phyloP scores from a whole-genome alignment of 148 eudicot species.

The Cornus suecica region DNA sequence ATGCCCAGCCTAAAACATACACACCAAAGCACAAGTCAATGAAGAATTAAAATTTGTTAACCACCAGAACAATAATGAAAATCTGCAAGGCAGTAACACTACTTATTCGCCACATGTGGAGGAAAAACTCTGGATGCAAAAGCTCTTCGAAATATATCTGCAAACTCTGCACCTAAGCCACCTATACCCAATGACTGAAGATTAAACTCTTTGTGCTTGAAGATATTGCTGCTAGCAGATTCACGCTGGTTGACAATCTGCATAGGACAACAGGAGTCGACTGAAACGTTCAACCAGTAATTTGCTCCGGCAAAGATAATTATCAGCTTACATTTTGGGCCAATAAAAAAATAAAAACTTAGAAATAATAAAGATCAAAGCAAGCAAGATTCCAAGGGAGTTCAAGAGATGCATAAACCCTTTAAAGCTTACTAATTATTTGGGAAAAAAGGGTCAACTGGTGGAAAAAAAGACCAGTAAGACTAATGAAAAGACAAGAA shows the following conservation, averaged over 20 bases:
- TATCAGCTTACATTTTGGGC: neutral
- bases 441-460: too few relatives aligned
- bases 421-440: too few relatives aligned
- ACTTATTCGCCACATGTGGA: slow-evolving; percentile 91
- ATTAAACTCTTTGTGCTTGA: slow-evolving; percentile 90
- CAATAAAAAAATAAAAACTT: too few relatives aligned
- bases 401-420: too few relatives aligned
- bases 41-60: neutral
- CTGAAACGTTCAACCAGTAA: too few relatives aligned
- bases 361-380: too few relatives aligned
- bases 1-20: slow-evolving; percentile 70
- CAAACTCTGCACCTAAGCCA: slow-evolving; percentile 92
- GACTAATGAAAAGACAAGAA: neutral
- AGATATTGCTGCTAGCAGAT: slow-evolving; percentile 91
- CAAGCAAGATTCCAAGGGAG: too few relatives aligned
- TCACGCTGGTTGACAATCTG: slow-evolving; percentile 92
- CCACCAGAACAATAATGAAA: neutral
- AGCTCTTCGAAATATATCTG: slow-evolving; percentile 97
- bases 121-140: slow-evolving; percentile 99
- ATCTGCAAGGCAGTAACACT: slow-evolving; percentile 22
- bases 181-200: slow-evolving; percentile 89
- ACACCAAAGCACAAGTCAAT: neutral
- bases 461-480: neutral
- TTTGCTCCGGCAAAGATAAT: neutral
- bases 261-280: neutral